A percentile compares a stretch with the other conserved stretches of the same genome.
Evolutionary conservation across 257 asterid genomes (phyloP).

Genomic region (Solanum acaule): DNA sequence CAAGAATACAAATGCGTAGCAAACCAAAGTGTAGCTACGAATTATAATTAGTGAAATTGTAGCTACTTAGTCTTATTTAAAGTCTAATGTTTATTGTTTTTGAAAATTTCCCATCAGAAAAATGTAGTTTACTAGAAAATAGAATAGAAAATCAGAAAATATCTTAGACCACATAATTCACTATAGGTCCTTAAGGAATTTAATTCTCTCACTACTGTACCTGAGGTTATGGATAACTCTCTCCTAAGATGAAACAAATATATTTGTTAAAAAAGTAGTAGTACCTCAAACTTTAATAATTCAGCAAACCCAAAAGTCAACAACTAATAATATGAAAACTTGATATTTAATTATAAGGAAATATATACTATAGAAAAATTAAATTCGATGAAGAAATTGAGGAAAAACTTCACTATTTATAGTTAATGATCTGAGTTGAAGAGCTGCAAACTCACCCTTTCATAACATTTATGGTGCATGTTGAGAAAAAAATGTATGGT

Average conservation of each 20-base stretch:
- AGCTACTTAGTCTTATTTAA: too few relatives aligned
- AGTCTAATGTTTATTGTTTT: neutral
- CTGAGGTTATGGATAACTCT: neutral
- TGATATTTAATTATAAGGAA: neutral
- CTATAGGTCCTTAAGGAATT: neutral
- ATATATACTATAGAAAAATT: neutral
- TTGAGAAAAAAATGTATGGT: neutral
- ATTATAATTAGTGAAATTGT: neutral
- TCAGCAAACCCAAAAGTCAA: too few relatives aligned
- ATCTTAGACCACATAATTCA: neutral
- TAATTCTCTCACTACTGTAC: neutral
- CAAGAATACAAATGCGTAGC: neutral
- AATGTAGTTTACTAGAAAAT: neutral
- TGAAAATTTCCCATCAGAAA: neutral
- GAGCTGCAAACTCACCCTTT: neutral
- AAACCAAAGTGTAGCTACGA: neutral
- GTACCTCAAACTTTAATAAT: neutral
- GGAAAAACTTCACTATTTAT: too few relatives aligned
- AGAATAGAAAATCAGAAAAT: too few relatives aligned
- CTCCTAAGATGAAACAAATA: neutral
- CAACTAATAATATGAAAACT: neutral
- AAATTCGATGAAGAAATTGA: too few relatives aligned
- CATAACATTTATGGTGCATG: neutral
- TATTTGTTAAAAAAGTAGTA: too few relatives aligned
- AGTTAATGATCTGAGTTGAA: neutral